Evolutionary conservation across 164 flowering plant genomes (phyloP).

Genomic region (Liquidambar formosana): DNA sequence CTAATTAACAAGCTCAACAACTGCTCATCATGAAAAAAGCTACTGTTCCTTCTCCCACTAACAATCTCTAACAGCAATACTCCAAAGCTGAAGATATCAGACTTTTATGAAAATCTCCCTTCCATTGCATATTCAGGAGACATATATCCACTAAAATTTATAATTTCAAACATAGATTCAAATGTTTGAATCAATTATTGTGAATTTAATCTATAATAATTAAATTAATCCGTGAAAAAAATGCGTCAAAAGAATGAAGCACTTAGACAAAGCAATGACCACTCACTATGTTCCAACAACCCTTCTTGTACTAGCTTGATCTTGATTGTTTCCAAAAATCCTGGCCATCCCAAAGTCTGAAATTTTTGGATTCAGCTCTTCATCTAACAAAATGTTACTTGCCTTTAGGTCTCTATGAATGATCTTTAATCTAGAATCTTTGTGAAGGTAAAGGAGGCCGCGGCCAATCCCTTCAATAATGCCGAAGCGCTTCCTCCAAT

Average conservation of each 20-base stretch:
- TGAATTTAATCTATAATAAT: no score
- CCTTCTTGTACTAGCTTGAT: conserved; percentile 34
- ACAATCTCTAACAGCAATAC: conserved; percentile 27
- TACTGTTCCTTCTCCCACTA: conserved; percentile 25
- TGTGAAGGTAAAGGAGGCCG: conserved; percentile 40
- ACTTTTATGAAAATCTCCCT: conserved; percentile 16
- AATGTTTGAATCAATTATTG: not conserved
- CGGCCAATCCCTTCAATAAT: conserved; percentile 34
- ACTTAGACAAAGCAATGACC: not conserved
- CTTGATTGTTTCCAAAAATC: conserved; percentile 35
- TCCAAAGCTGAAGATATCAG: conserved; percentile 23
- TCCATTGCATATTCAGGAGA: conserved; percentile 34
- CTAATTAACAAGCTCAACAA: conserved; percentile 17
- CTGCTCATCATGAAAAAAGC: conserved; percentile 18
- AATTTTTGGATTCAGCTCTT: conserved; percentile 34
- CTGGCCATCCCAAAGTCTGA: conserved; percentile 48
- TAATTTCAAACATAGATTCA: not conserved
- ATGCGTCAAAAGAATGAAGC: not conserved
- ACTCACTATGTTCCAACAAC: conserved; percentile 51
- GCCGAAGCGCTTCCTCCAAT: conserved; percentile 33
- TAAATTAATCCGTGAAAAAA: not conserved
- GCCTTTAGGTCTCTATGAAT: conserved; percentile 42
- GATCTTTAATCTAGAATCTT: conserved; percentile 31
- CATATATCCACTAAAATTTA: conserved; percentile 29
- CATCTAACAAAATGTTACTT: conserved; percentile 36